Conservation (phyloP, 2,329 filamentous ascomycete species). For the Microdochium trichocladiopsis region DNA sequence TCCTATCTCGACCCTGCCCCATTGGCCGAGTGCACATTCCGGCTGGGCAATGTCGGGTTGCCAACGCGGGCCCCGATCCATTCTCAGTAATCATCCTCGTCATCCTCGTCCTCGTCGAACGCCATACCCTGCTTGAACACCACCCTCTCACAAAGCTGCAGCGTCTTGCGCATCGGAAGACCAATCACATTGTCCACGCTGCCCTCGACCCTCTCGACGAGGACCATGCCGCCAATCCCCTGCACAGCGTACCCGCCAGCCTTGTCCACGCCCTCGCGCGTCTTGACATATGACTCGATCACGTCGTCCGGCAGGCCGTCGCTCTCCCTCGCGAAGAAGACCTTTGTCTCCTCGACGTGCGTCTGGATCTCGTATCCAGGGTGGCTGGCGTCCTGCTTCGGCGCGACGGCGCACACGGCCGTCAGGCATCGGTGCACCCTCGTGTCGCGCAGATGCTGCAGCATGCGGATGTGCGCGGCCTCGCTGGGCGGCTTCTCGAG, state of each 20-base stretch:
- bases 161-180: constrained; percentile 68
- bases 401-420: constrained; percentile 75
- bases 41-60: too few species aligned
- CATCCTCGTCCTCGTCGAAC: constrained; percentile 44
- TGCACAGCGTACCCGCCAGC: constrained; percentile 94
- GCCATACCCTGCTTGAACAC: constrained; percentile 62
- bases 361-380: constrained; percentile 81
- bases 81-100: constrained; percentile 16
- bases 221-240: constrained; percentile 74
- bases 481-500: constrained; percentile 86
- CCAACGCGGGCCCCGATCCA: too few species aligned
- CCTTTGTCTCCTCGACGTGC: constrained; percentile 82
- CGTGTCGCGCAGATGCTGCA: constrained; percentile 73
- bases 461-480: constrained; percentile 75
- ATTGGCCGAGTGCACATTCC: too few species aligned
- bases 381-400: constrained; percentile 69
- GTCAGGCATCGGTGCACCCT: constrained; percentile 78
- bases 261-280: constrained; percentile 90
- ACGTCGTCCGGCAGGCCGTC: constrained; percentile 67
- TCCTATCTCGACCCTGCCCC: too few species aligned
- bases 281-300: constrained; percentile 70
- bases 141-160: constrained; percentile 85
- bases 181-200: constrained; percentile 92
- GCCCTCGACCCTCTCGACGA: constrained; percentile 86
- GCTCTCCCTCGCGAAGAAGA: constrained; percentile 68